Evolutionary conservation across 2,329 filamentous ascomycete genomes (phyloP).

Genomic region (Mycogone perniciosa): DNA sequence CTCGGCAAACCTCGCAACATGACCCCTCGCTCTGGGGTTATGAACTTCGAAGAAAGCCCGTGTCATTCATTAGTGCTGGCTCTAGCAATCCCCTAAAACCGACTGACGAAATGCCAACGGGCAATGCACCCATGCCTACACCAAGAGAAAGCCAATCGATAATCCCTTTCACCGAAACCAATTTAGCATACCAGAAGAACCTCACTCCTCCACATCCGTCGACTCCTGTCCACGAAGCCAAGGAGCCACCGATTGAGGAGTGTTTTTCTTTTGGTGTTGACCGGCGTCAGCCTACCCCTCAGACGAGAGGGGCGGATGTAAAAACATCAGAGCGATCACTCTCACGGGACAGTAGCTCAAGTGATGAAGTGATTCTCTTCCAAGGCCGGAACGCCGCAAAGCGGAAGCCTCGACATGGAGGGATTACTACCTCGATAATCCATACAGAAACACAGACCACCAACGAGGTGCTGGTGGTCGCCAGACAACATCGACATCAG

Average conservation of each 20-base stretch:
- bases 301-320: not conserved
- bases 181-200: too few relatives aligned
- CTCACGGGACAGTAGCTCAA: constrained; percentile 39
- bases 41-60: constrained; percentile 42
- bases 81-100: constrained; percentile 43
- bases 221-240: too few relatives aligned
- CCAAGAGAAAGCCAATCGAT: not conserved
- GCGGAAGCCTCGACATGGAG: constrained; percentile 8
- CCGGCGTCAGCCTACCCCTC: constrained; percentile 19
- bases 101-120: constrained; percentile 24
- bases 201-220: too few relatives aligned
- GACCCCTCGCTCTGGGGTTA: constrained; percentile 35
- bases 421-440: constrained; percentile 24
- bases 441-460: constrained; percentile 21
- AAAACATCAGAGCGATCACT: constrained; percentile 16
- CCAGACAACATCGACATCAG: not conserved
- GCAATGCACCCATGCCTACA: not conserved
- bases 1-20: constrained; percentile 42
- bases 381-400: constrained; percentile 42
- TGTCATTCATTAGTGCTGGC: constrained; percentile 49
- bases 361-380: constrained; percentile 63
- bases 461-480: not conserved
- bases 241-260: too few relatives aligned
- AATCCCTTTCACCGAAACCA: not conserved
- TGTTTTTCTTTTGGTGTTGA: constrained; percentile 34